A percentile compares a stretch with the other conserved stretches of the same genome.
These are phyloP conservation scores for Firmiana major DNA, from an alignment of 345 rosid species.

Conservation along the genomic window DNA sequence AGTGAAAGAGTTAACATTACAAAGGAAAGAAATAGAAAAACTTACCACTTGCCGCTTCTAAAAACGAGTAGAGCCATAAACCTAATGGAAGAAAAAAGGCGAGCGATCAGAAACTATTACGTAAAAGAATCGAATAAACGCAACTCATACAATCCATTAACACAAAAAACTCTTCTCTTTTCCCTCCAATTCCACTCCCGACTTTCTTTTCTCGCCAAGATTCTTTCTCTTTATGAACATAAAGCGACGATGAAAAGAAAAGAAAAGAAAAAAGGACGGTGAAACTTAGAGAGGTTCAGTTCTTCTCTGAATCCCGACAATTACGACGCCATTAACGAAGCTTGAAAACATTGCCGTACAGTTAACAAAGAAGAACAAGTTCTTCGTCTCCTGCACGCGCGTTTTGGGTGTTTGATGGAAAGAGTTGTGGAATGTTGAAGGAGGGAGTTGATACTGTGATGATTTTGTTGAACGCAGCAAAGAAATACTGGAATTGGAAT, in stretches of 20 bases:
- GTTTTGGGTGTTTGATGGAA: neutral
- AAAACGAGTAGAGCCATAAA: conserved; percentile 23
- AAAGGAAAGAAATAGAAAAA: neutral
- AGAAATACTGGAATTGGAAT: neutral
- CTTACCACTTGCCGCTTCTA: conserved; percentile 34
- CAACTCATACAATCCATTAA: conserved; percentile 18
- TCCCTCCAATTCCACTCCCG: neutral
- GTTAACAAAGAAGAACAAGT: neutral
- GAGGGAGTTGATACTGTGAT: neutral
- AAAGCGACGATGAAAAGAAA: neutral
- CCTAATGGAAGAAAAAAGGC: neutral
- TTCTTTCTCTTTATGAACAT: conserved; percentile 10
- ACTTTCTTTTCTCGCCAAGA: conserved; percentile 3
- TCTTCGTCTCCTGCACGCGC: neutral
- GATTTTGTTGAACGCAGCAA: neutral
- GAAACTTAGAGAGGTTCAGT: conserved; percentile 44
- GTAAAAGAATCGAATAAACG: conserved; percentile 22
- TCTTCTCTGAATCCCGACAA: conserved; percentile 56
- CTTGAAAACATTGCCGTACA: conserved; percentile 45
- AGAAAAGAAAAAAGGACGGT: neutral
- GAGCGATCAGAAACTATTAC: neutral
- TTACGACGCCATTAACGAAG: conserved; percentile 52
- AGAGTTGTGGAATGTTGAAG: neutral
- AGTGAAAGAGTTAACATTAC: neutral
- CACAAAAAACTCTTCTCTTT: neutral